phyloP scores from a whole-genome alignment of 108 stramenopile genomes.

The Discostella stelligeroides region DNA sequence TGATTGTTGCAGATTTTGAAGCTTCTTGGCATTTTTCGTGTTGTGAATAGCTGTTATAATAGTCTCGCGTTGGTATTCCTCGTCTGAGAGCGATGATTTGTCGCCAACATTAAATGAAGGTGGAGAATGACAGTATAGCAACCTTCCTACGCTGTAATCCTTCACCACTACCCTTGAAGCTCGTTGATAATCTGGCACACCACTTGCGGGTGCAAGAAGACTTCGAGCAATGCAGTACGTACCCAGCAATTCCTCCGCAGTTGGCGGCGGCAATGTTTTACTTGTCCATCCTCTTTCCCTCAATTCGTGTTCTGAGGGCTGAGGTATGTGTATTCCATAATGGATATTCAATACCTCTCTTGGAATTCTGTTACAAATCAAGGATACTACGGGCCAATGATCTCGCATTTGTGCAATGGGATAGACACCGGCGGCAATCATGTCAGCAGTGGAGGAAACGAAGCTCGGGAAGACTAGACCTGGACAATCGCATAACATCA shows the following conservation, averaged over 20 bases:
- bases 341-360: conserved; percentile 89
- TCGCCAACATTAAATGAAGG: conserved; percentile 53
- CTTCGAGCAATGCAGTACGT: conserved; percentile 93
- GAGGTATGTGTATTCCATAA: conserved; percentile 88
- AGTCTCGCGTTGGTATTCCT: conserved; percentile 68
- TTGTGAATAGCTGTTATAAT: conserved; percentile 63
- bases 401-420: conserved; percentile 99
- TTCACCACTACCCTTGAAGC: conserved; percentile 93
- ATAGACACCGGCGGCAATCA: conserved; percentile 96
- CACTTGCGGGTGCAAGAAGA: conserved; percentile 88
- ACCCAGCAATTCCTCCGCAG: conserved; percentile 82
- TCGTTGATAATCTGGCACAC: conserved; percentile 91
- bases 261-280: conserved; percentile 68
- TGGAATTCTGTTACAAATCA: conserved; percentile 92
- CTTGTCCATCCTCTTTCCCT: conserved; percentile 45
- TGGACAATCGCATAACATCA: conserved; percentile 99
- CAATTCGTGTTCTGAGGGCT: conserved; percentile 66
- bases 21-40: conserved; percentile 60
- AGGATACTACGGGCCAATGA: conserved; percentile 84
- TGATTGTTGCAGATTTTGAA: conserved; percentile 46
- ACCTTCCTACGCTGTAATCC: conserved; percentile 93
- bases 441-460: conserved; percentile 93
- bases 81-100: conserved; percentile 16
- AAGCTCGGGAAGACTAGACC: conserved; percentile 99
- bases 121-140: conserved; percentile 95